Conservation (phyloP, 116 monocot genomes). For the Iris pallida region DNA sequence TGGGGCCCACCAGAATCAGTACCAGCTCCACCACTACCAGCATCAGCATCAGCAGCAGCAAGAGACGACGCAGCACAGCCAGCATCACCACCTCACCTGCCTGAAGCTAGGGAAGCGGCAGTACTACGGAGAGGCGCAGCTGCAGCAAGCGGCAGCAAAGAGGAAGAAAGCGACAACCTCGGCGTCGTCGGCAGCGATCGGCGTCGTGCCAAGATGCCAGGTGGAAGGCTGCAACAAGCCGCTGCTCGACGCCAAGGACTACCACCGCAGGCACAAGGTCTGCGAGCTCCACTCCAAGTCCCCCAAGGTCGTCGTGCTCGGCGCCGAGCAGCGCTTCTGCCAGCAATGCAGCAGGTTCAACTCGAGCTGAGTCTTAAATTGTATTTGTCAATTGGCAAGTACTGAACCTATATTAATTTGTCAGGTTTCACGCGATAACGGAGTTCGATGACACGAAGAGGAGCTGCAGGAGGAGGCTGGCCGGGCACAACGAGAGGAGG, state of each 20-base stretch:
- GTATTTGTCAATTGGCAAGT: too few species aligned
- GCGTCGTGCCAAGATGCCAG: slow-evolving; percentile 10
- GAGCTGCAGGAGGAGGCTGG: slow-evolving; percentile 24
- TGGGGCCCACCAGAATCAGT: not conserved
- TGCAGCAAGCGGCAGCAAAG: too few species aligned
- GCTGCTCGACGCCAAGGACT: slow-evolving; percentile 12
- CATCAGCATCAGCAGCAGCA: not conserved
- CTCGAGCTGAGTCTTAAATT: too few species aligned
- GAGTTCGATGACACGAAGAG: slow-evolving; percentile 27
- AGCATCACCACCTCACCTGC: slow-evolving; percentile 9
- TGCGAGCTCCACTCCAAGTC: slow-evolving; percentile 24
- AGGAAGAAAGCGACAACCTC: not conserved
- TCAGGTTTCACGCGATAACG: slow-evolving; percentile 19
- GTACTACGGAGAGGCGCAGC: not conserved
- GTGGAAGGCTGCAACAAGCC: slow-evolving; percentile 6
- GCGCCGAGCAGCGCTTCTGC: slow-evolving; percentile 32
- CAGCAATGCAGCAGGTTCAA: slow-evolving; percentile 32
- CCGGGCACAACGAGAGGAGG: slow-evolving; percentile 24
- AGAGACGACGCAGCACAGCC: not conserved
- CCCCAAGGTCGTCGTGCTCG: slow-evolving; percentile 16
- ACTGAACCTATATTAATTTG: too few species aligned
- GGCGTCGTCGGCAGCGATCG: not conserved
- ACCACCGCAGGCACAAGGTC: slow-evolving; percentile 14
- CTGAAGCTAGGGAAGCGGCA: slow-evolving; percentile 18
- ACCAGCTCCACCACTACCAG: not conserved